Evolutionary conservation across 441 rosid genomes (phyloP).

Genomic region (Adansonia madagascariensis): DNA sequence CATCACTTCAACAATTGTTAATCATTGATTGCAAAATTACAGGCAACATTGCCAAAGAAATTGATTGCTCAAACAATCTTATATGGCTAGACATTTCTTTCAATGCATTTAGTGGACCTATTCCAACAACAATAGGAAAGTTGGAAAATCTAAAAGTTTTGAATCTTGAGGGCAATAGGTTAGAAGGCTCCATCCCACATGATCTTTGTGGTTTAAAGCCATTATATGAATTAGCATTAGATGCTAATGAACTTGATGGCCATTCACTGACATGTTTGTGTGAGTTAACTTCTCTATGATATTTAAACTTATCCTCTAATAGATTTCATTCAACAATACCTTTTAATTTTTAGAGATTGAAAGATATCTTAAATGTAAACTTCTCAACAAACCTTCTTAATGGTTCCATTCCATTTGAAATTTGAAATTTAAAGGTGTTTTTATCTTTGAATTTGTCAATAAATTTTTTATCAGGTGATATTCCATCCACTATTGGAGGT

Average conservation of each 20-base stretch:
- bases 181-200: constrained; percentile 17
- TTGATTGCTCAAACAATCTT: constrained; percentile 18
- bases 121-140: constrained; percentile 25
- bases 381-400: too few species aligned
- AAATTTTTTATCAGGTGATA: not conserved
- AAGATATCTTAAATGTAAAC: too few species aligned
- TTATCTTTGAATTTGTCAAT: not conserved
- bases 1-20: not conserved
- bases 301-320: too few species aligned
- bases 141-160: constrained; percentile 24
- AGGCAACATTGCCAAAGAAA: constrained; percentile 21
- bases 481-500: not conserved
- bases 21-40: not conserved
- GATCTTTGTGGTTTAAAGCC: constrained; percentile 19
- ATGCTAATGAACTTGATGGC: too few species aligned
- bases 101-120: constrained; percentile 11
- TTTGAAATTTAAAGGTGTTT: not conserved
- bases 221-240: not conserved
- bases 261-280: too few species aligned
- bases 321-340: too few species aligned
- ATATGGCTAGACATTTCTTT: not conserved
- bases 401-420: not conserved
- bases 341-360: too few species aligned
- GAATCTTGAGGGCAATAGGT: not conserved
- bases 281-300: too few species aligned